A percentile compares a stretch with the other conserved stretches of the same genome.
Evolutionary conservation across 768 basidiomycete genomes (phyloP).

Genomic region (Boletellus emodensis): DNA sequence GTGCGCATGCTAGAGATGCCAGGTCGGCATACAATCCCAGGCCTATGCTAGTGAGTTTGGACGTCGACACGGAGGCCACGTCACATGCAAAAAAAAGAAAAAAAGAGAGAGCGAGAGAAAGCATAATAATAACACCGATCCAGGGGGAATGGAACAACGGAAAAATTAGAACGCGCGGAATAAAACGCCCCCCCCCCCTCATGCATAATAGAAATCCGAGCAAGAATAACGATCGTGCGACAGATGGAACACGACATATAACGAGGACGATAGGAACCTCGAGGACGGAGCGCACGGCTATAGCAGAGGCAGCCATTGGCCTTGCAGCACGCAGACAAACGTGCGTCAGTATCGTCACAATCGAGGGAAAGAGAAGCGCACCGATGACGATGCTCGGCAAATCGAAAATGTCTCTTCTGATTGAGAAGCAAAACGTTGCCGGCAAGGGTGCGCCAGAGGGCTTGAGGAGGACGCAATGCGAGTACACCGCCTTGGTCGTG

Average conservation of each 20-base stretch:
- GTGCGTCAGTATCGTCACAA: neutral
- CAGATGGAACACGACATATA: conserved; percentile 1
- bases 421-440: conserved; percentile 94
- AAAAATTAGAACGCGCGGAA: too few relatives aligned
- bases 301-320: conserved; percentile 84
- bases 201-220: too few relatives aligned
- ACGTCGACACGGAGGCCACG: too few relatives aligned
- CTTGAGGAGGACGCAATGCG: conserved; percentile 86
- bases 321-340: conserved; percentile 33
- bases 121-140: too few relatives aligned
- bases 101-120: too few relatives aligned
- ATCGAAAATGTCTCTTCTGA: conserved; percentile 89
- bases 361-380: conserved; percentile 29
- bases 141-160: too few relatives aligned
- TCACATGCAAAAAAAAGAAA: too few relatives aligned
- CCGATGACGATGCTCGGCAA: conserved; percentile 86
- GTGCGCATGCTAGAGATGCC: too few relatives aligned
- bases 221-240: conserved; percentile 14
- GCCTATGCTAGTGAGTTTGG: too few relatives aligned
- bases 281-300: conserved; percentile 29
- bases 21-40: too few relatives aligned
- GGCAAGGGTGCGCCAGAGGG: conserved; percentile 81
- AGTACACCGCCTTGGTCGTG: conserved; percentile 92
- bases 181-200: too few relatives aligned
- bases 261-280: neutral